These are phyloP conservation scores for Boletus huronensis DNA, from an alignment of 768 basidiomycete species.

Conservation along the genomic window DNA sequence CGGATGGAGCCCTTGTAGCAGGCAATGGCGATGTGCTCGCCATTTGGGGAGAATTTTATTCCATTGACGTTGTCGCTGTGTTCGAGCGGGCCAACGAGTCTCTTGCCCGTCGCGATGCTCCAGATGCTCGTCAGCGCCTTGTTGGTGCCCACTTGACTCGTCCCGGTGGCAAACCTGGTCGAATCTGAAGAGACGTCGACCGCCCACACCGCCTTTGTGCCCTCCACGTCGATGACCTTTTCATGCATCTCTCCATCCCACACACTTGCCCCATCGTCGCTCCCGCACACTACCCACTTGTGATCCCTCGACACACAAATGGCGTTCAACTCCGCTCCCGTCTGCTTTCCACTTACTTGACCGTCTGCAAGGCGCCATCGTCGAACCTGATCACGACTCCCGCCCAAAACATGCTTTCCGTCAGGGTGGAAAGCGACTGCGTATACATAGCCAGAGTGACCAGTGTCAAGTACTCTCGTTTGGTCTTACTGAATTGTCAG, in stretches of 20 bases:
- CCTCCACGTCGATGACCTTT: not conserved
- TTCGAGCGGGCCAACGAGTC: not conserved
- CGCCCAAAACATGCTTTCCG: too few relatives aligned
- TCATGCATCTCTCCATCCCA: not conserved
- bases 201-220: not conserved
- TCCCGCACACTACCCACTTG: not conserved
- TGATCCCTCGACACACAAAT: not conserved
- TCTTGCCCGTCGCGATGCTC: not conserved
- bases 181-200: not conserved
- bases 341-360: not conserved
- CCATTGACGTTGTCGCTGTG: not conserved
- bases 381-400: not conserved
- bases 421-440: too few relatives aligned
- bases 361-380: not conserved
- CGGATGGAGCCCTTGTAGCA: not conserved
- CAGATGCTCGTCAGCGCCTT: not conserved
- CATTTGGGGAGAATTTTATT: not conserved
- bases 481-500: too few relatives aligned
- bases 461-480: too few relatives aligned
- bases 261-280: not conserved
- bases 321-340: not conserved
- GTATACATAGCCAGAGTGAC: too few relatives aligned
- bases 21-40: not conserved
- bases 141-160: not conserved
- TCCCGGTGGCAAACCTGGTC: not conserved